Evolutionary conservation across 495 filamentous ascomycete species (phyloP).

Genomic region (Penicillium verhagenii): DNA sequence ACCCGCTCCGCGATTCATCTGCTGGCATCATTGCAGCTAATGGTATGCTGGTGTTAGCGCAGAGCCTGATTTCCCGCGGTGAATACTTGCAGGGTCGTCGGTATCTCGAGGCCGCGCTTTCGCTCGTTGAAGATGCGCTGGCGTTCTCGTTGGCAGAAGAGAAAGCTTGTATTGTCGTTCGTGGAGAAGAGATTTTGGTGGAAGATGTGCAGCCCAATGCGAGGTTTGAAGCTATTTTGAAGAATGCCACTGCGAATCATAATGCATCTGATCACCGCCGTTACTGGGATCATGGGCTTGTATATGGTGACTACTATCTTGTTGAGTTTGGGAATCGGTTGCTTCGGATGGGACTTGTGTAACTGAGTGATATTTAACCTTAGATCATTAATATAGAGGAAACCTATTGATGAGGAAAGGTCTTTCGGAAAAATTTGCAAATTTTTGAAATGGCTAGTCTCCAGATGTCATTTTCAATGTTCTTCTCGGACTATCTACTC

Average conservation of each 20-base stretch:
- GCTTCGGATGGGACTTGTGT: constrained; percentile 8
- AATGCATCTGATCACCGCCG: not conserved
- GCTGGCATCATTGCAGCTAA: constrained; percentile 43
- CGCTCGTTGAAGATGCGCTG: constrained; percentile 1
- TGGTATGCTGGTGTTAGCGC: constrained; percentile 33
- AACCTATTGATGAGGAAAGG: no score
- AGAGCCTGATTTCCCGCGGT: constrained; percentile 19
- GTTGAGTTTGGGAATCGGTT: not conserved
- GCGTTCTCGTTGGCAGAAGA: not conserved
- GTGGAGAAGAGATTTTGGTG: not conserved
- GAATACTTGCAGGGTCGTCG: constrained; percentile 13
- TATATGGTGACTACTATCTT: not conserved
- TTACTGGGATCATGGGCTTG: not conserved
- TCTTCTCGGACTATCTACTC: no score
- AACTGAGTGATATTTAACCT: no score
- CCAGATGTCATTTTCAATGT: no score
- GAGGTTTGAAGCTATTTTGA: not conserved
- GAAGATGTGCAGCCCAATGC: not conserved
- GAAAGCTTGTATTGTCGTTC: not conserved
- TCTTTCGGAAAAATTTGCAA: no score
- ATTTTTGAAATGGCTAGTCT: no score
- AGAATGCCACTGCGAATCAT: not conserved
- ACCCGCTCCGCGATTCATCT: constrained; percentile 32
- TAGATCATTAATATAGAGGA: no score
- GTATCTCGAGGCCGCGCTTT: constrained; percentile 29